Evolutionary conservation across 2,329 filamentous ascomycete genomes (phyloP), one percentile per base, ranked within the genome.

Genomic region (Leptographium wingfieldii): DNA sequence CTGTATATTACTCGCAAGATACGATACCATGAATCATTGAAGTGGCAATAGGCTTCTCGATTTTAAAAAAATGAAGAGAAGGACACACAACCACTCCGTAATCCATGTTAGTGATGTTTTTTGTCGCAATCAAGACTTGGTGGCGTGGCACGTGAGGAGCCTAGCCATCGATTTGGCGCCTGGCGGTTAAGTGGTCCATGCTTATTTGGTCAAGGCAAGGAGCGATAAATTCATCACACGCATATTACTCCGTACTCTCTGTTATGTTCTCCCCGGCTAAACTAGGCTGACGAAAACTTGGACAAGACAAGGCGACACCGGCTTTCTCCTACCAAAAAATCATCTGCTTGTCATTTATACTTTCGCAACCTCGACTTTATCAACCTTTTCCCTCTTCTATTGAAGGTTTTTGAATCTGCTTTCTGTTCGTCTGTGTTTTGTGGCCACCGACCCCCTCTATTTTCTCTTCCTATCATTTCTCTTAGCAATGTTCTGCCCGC

Each of bases 61-160:
- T 5, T 7, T 33, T 31, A 11, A 9, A 33, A 22, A 19, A 12
- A 22, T 3, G 12, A 22, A n/a, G 10, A 19, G 5, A 25, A 22
- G 31, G 3, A 14, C n/a, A 27, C n/a, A 51, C 6, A 5, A 4
- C 25, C 49, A 14, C 22, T 22, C 22, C 22, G 22, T 53, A 33
- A 11, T 29, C 1, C 6, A 19, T 53, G 25, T 10, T 29, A 49
- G 9, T 12, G 33, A 35, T 35, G 29, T 22, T 19, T 29, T n/a
- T 55, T 11, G 38, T 46, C 5, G 11, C 38, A 16, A 43, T 7
- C 11, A 14, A 14, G n/a, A 22, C 38, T 55, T 3, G 19, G 29
- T 38, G 33, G 52, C 27, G 55, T 35, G 43, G 49, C 57, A 58
- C 57, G 57, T 58, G 57, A 58, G 55, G n/a, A 40, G 49, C 27